Conservation (phyloP, 768 basidiomycete species). For the Lentinula boryana region DNA sequence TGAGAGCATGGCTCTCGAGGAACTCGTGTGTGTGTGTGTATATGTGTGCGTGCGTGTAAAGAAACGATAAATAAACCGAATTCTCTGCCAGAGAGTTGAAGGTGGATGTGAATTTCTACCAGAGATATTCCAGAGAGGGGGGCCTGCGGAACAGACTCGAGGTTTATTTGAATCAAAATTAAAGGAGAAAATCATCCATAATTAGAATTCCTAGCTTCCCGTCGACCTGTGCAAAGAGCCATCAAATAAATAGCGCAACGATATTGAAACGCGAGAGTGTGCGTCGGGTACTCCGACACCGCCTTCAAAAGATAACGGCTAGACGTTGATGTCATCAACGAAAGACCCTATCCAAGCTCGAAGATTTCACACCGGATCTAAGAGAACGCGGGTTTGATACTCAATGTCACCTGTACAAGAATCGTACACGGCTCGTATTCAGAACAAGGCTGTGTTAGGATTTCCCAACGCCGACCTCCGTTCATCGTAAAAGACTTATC, state of each 20-base stretch:
- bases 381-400: no score
- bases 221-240: conserved; percentile 31
- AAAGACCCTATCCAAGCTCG: no score
- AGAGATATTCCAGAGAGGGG: neutral
- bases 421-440: no score
- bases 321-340: no score
- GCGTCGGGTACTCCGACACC: no score
- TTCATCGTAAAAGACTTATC: neutral
- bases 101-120: neutral
- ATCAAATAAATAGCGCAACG: neutral
- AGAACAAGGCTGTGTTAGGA: no score
- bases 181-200: no score
- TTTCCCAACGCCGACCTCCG: no score
- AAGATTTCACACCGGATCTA: no score
- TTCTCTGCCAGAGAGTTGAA: neutral
- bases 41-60: neutral
- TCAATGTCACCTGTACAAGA: no score
- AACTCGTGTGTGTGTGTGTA: neutral
- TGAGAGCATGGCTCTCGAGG: neutral
- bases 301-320: no score
- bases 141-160: neutral
- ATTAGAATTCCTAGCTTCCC: conserved; percentile 20
- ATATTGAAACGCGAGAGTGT: no score
- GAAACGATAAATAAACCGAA: neutral
- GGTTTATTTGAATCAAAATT: conserved; percentile 35